Base-by-base conservation (phyloP, 495 filamentous ascomycete genomes). In the Hyphodiscus hymeniophilus region DNA sequence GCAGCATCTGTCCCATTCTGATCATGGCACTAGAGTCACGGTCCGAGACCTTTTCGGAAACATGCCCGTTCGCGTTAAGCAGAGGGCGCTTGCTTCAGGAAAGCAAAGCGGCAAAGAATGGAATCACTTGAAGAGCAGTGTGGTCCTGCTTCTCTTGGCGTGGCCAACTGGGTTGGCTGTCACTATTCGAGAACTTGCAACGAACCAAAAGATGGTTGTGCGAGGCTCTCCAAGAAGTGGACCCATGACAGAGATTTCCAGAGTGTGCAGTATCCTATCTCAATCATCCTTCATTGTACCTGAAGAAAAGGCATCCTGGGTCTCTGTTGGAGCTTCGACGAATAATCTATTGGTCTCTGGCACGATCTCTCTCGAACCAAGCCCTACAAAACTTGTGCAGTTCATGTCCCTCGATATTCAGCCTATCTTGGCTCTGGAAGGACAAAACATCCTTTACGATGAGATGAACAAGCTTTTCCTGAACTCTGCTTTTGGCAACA, bases 41-140 rank as follows among this genome's bases (percentile, higher is more conserved):
- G 86, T 96, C 2, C 80, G 86, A 51, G 85, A 95, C 58, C 70
- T 98, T 11, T 97, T 96, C 64, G 92, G 91, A 1, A 89, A 87
- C 40, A 89, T 98, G 82, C 92, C 92, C 1, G 92, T 98, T 10
- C 83, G 94, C n/a, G 82, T 96, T 17, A 95, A 92, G 64, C 85
- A 85, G 57, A 75, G 89, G 55, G 72, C 76, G 10, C 56, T 71
- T 3, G 46, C 61, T 38, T 53, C 67, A 11, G 63, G 73, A 43
- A 67, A 64, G 42, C 67, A 69, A 2, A 42, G 59, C 8, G 49
- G 53, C 21, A 73, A 63, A 45, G 75, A 85, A 42, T 91, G 87
- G 82, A 78, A 86, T 12, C 63, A 67, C 1, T 65, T 96, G 20
- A 77, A 74, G 55, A 73, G 68, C 34, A 56, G 60, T 2, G 55